Percentiles rank a stretch among this genome's conserved stretches.
phyloP scores from a whole-genome alignment of 1,139 yeast species.

The Nakaseomyces uthaithaninus region DNA sequence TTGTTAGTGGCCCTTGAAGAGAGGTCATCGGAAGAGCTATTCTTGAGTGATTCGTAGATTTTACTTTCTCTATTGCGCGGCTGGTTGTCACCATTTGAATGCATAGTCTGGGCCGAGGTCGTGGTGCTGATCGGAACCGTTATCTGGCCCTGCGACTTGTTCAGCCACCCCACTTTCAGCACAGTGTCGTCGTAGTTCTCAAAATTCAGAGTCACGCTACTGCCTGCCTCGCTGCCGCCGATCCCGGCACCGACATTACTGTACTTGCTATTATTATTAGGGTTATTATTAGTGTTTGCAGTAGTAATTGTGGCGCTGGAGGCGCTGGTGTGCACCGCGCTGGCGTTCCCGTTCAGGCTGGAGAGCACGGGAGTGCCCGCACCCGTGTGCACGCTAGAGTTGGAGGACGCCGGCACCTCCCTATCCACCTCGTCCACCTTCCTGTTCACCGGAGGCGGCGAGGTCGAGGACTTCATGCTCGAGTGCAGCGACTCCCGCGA shows the following conservation, averaged over 20 bases:
- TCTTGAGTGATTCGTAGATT: slow-evolving; percentile 10
- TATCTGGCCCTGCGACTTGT: slow-evolving; percentile 35
- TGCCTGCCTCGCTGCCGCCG: neutral
- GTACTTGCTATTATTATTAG: neutral
- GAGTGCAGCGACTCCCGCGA: neutral
- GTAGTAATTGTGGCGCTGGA: neutral
- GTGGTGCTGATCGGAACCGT: slow-evolving; percentile 9
- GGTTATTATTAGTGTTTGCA: neutral
- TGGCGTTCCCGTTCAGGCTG: too few species aligned
- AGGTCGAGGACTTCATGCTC: neutral
- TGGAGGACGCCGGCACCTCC: neutral
- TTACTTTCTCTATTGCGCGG: slow-evolving; percentile 28
- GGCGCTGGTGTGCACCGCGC: neutral
- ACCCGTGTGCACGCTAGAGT: too few species aligned
- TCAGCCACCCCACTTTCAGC: slow-evolving; percentile 42
- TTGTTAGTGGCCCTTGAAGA: slow-evolving; percentile 8
- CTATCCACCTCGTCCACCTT: neutral
- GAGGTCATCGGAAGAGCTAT: slow-evolving; percentile 5
- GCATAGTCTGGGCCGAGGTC: neutral
- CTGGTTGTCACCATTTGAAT: slow-evolving; percentile 12
- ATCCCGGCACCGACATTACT: too few species aligned
- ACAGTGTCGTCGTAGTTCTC: slow-evolving; percentile 35
- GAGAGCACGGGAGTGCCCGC: too few species aligned
- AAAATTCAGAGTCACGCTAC: slow-evolving; percentile 16
- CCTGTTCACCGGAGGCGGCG: neutral